A percentile compares a stretch with the other conserved stretches of the same genome.
phyloP scores from a whole-genome alignment of 2,329 filamentous ascomycete species.

The Neonectria coccinea region DNA sequence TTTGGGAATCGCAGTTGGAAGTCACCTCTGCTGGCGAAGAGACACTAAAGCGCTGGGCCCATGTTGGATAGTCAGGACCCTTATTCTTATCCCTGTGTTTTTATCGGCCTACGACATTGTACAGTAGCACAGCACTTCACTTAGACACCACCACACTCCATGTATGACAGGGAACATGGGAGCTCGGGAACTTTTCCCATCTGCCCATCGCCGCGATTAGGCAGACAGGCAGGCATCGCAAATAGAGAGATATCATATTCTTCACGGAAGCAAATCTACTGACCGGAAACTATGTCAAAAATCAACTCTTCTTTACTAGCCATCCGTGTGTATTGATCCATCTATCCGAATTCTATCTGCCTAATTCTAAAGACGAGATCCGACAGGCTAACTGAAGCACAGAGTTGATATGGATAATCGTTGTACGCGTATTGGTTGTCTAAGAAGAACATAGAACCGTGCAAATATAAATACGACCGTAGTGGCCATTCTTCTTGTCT shows the following conservation, averaged over 20 bases:
- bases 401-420: background rate
- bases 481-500: background rate
- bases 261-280: background rate
- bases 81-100: constrained; percentile 9
- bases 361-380: background rate
- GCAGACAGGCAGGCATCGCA: constrained; percentile 11
- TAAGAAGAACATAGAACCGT: background rate
- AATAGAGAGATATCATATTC: constrained; percentile 28
- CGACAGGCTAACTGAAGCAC: background rate
- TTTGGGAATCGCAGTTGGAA: constrained; percentile 6
- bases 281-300: background rate
- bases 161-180: constrained; percentile 11
- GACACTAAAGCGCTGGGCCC: background rate
- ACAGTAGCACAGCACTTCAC: constrained; percentile 33
- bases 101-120: constrained; percentile 25
- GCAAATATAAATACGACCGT: background rate
- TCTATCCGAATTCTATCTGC: background rate
- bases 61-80: constrained; percentile 11
- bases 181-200: constrained; percentile 3
- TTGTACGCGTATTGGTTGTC: too few relatives aligned
- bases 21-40: background rate
- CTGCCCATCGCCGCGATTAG: background rate
- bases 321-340: background rate
- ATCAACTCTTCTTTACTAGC: background rate
- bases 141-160: constrained; percentile 35